Conservation (phyloP, 2,329 filamentous ascomycete species). For the Knoxdaviesia capensis region DNA sequence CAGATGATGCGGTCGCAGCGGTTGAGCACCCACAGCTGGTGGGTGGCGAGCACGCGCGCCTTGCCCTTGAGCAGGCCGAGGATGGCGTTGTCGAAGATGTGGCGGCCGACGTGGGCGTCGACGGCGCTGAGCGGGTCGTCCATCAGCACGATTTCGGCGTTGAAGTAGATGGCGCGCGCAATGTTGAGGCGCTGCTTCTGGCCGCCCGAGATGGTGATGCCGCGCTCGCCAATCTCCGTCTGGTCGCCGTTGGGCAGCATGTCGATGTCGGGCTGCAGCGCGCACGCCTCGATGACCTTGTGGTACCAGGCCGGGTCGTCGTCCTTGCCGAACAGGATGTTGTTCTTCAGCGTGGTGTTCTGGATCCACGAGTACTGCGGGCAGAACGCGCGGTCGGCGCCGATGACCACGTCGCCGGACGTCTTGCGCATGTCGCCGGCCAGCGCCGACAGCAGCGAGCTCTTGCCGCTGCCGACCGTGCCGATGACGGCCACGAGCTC, state of each 20-base stretch:
- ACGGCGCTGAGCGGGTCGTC: slow-evolving; percentile 51
- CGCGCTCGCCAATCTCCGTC: slow-evolving; percentile 88
- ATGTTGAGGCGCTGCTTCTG: slow-evolving; percentile 94
- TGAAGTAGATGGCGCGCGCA: slow-evolving; percentile 57
- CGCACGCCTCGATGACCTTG: slow-evolving; percentile 70
- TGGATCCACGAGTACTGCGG: slow-evolving; percentile 98
- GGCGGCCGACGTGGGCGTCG: slow-evolving; percentile 48
- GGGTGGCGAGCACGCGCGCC: slow-evolving; percentile 78
- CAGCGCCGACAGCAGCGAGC: slow-evolving; percentile 67
- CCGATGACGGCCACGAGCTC: slow-evolving; percentile 76
- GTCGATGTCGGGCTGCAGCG: slow-evolving; percentile 66
- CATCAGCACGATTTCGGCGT: slow-evolving; percentile 47
- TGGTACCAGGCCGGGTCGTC: slow-evolving; percentile 63
- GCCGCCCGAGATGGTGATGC: slow-evolving; percentile 86
- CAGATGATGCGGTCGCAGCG: slow-evolving; percentile 84
- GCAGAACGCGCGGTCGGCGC: slow-evolving; percentile 72
- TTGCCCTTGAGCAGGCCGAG: slow-evolving; percentile 75
- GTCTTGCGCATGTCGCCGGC: slow-evolving; percentile 90
- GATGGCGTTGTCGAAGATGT: slow-evolving; percentile 88
- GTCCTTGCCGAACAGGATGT: slow-evolving; percentile 76
- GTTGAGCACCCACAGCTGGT: slow-evolving; percentile 82
- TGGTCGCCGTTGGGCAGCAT: slow-evolving; percentile 79
- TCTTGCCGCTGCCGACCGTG: slow-evolving; percentile 78
- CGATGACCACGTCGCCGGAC: slow-evolving; percentile 49
- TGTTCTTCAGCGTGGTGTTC: slow-evolving; percentile 69